Base-by-base conservation (phyloP, 2,329 filamentous ascomycete genomes). In the Paracamarosporium sp. region DNA sequence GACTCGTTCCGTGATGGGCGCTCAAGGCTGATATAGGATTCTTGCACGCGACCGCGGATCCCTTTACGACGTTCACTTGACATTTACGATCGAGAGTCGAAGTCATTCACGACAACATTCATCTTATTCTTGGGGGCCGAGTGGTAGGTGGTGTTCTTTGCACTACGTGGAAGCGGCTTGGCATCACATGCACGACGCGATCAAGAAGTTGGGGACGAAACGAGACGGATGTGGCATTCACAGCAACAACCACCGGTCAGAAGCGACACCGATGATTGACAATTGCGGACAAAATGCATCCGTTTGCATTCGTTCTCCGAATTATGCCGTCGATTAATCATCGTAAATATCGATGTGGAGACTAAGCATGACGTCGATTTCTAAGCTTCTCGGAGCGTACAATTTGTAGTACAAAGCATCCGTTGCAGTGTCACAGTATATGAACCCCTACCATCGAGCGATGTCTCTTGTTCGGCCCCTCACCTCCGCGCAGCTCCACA, bases 381-480 rank as follows among this genome's bases (percentile, higher is more conserved):
- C 55, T 62, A 62, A 64, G 53, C 55, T 28, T 13, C 27, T 17
- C 7, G 17, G 2, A 17, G 45, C n/a, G n/a, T n/a, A n/a, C n/a
- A n/a, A n/a, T n/a, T n/a, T 15, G 44, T 35, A 25, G 50, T 48
- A 27, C 33, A 7, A 20, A 24, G 30, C 22, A 31, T 4, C 3
- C n/a, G 38, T 43, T 36, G 46, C 30, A 47, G 50, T 43, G 53
- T 57, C 36, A 38, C 38, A 53, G 68, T 65, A 65, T 63, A 67
- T 66, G 64, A 66, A 67, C 64, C 69, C 69, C 69, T 70, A n/a
- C n/a, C 65, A 55, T 61, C 57, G 46, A 55, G 27, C 25, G 52
- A 73, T 74, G 69, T 66, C 62, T 61, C 44, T 66, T 57, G 51
- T 63, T 25, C 64, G 61, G 35, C 56, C 60, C 45, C 50, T 62